phyloP scores from a whole-genome alignment of 306 rosid species.

The Prosopis cineraria region DNA sequence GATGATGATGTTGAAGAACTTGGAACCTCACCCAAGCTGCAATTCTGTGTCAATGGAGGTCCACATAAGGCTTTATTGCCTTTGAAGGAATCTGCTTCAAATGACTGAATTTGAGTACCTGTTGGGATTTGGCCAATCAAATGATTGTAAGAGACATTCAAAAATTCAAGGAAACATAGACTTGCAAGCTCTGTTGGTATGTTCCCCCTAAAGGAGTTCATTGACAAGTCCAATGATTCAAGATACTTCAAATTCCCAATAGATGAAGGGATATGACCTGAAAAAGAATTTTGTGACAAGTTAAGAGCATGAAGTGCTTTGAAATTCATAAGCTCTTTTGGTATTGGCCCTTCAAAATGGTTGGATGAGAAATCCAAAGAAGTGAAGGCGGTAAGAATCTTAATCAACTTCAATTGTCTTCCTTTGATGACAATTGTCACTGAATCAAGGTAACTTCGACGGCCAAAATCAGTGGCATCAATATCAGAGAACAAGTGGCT shows the following conservation, averaged over 20 bases:
- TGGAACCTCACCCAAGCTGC: no score
- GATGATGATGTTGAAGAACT: neutral
- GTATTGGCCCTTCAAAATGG: slow-evolving; percentile 41
- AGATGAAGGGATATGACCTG: slow-evolving; percentile 33
- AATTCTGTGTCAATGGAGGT: slow-evolving; percentile 9
- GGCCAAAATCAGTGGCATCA: neutral
- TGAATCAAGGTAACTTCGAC: slow-evolving; percentile 15
- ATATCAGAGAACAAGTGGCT: neutral
- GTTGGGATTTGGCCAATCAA: slow-evolving; percentile 39
- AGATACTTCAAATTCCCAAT: slow-evolving; percentile 23
- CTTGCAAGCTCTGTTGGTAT: slow-evolving; percentile 34
- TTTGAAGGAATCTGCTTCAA: neutral
- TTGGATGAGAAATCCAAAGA: slow-evolving; percentile 49
- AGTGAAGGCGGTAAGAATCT: slow-evolving; percentile 17
- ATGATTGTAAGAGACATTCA: slow-evolving; percentile 42
- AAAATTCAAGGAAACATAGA: slow-evolving; percentile 26
- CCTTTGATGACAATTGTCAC: slow-evolving; percentile 34
- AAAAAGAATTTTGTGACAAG: slow-evolving; percentile 40
- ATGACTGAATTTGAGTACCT: slow-evolving; percentile 23
- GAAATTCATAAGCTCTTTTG: slow-evolving; percentile 30
- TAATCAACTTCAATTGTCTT: neutral
- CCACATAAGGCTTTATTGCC: slow-evolving; percentile 39
- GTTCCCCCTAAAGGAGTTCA: slow-evolving; percentile 22
- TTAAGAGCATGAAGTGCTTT: slow-evolving; percentile 27
- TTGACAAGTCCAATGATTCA: slow-evolving; percentile 48